Evolutionary conservation across 768 basidiomycete genomes (phyloP).

Genomic region (Cyathus striatus): DNA sequence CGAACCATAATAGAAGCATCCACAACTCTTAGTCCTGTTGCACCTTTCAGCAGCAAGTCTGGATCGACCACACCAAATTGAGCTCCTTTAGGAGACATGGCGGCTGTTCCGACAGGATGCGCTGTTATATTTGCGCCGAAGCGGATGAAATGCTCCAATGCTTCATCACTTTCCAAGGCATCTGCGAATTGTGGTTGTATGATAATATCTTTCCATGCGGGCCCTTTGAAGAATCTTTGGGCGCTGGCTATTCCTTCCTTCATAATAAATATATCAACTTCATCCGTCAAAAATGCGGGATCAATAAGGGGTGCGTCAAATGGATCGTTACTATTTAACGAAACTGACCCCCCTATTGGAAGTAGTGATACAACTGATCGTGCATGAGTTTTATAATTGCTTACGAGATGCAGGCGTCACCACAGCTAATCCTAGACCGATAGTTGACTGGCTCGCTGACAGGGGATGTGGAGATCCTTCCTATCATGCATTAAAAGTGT

Average conservation of each 20-base stretch:
- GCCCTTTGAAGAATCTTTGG: slow-evolving; percentile 4
- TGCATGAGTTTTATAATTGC: background rate
- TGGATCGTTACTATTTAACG: slow-evolving; percentile 2
- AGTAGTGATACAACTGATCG: background rate
- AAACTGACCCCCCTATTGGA: slow-evolving; percentile 5
- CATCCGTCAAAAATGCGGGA: slow-evolving; percentile 23
- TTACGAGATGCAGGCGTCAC: slow-evolving; percentile 10
- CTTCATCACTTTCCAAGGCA: slow-evolving; percentile 21
- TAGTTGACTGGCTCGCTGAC: background rate
- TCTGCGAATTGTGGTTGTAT: slow-evolving; percentile 1
- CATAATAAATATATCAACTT: slow-evolving; percentile 7
- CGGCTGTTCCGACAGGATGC: slow-evolving; percentile 22
- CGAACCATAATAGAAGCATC: slow-evolving; percentile 19
- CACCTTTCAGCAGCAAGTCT: slow-evolving; percentile 27
- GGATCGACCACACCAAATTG: slow-evolving; percentile 10
- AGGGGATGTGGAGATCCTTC: background rate
- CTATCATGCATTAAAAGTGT: background rate
- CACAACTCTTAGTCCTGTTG: slow-evolving; percentile 25
- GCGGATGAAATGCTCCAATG: slow-evolving; percentile 22
- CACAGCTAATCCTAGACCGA: background rate
- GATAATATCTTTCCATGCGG: slow-evolving; percentile 4
- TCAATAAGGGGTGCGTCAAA: slow-evolving; percentile 8
- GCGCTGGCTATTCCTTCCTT: slow-evolving; percentile 5
- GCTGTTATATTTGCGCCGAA: slow-evolving; percentile 9
- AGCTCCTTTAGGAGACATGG: slow-evolving; percentile 13